Base-by-base conservation (phyloP, 164 flowering plant genomes). In the Taxillus chinensis region DNA sequence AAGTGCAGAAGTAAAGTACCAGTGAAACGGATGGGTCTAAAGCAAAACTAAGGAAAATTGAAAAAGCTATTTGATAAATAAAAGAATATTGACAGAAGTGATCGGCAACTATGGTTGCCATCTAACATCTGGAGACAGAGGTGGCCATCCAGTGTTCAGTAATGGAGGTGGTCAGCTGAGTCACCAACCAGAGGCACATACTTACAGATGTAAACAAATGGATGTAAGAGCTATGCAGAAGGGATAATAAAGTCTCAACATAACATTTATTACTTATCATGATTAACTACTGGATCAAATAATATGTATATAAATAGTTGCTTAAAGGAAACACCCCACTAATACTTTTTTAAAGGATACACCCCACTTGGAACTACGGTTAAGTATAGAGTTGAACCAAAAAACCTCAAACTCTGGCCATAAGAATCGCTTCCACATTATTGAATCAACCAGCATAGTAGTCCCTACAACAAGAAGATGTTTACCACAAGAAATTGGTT, bases 1-100 rank as follows among this genome's bases (percentile, higher is more conserved):
- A 57, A 95, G 93, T 13, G 99, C 97, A 48, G 99, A 95, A 62
- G 95, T 89, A 75, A 90, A 89, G 74, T 95, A 95, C 99, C 97
- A 95, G 67, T 90, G 89, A 57, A 89, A 77, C 8, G 95, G 73
- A 70, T 87, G 90, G 65, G 91, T 87, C 99, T 93, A 62, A 14
- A 55, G 45, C 39, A 68, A 51, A 53, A 57, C 41, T 61, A 62
- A 74, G 27, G 27, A 27, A 27, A 27, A 27, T 27, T 27, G 27
- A 27, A 0, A 27, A 27, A 70, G 70, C 77, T 70, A 55, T 59
- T 75, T 59, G 53, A 61, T 53, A 17, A 43, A 43, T 6, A 43
- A 14, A 5, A 53, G 8, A 14, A 53, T 27, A 27, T 27, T 27
- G 27, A 27, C 27, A 27, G 27, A 27, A 27, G 27, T 27, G 27